These are phyloP conservation scores for Tanacetum coccineum DNA, from an alignment of 129 eudicot species.

Conservation along the genomic window DNA sequence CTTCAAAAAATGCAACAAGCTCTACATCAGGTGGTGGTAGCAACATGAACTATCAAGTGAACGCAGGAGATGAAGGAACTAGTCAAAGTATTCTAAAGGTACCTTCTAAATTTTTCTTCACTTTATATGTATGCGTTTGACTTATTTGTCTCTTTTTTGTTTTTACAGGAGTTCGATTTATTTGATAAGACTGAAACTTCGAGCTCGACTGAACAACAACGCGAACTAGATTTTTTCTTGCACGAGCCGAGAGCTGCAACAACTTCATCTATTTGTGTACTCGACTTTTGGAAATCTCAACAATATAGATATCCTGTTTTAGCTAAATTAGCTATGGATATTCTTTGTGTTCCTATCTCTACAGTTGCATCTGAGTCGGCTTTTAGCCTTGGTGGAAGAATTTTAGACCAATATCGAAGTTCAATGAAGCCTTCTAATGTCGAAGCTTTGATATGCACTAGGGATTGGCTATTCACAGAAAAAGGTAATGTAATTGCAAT, in stretches of 20 bases:
- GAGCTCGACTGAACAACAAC: too few relatives aligned
- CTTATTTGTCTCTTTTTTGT: background rate
- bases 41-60: background rate
- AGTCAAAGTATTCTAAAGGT: background rate
- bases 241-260: background rate
- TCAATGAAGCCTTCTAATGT: constrained; percentile 6
- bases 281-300: background rate
- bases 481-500: background rate
- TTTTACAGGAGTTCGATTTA: background rate
- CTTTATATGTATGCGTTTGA: too few relatives aligned
- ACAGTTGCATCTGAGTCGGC: constrained; percentile 4
- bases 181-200: background rate
- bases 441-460: constrained; percentile 5
- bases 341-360: constrained; percentile 1
- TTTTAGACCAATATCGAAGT: constrained; percentile 7
- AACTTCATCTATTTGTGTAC: background rate
- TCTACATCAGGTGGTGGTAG: background rate
- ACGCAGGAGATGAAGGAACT: background rate
- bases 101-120: background rate
- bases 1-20: background rate
- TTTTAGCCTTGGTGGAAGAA: constrained; percentile 1
- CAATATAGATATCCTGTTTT: background rate
- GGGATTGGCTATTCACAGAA: background rate
- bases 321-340: constrained; percentile 1
- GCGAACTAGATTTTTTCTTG: background rate